Percentiles rank a stretch among this genome's conserved stretches.
These are phyloP conservation scores for Sinapis alba DNA, from an alignment of 441 rosid genomes.

Conservation along the genomic window DNA sequence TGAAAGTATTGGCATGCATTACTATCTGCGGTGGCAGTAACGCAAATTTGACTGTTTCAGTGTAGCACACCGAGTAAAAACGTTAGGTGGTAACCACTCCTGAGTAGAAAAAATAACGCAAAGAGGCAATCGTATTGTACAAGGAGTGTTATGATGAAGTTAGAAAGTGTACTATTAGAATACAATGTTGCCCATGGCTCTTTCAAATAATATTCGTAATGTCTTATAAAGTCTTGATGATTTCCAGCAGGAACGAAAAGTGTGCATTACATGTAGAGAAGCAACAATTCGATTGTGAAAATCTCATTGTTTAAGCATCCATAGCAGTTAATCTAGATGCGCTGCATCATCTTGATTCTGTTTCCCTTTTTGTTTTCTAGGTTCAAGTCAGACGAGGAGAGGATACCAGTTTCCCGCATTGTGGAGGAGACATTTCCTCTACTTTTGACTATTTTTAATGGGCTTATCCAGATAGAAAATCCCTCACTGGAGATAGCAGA, in stretches of 20 bases:
- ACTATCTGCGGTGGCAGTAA: conserved; percentile 8
- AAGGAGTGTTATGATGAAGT: background rate
- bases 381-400: conserved; percentile 99
- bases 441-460: conserved; percentile 75
- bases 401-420: conserved; percentile 80
- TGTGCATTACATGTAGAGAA: conserved; percentile 17
- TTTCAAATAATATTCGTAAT: background rate
- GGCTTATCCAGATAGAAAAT: conserved; percentile 81
- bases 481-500: conserved; percentile 93
- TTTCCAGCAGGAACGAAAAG: conserved; percentile 12
- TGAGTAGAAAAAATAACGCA: background rate
- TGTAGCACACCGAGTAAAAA: background rate
- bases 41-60: background rate
- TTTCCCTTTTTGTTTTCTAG: conserved; percentile 43
- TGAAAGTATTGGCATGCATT: conserved; percentile 16
- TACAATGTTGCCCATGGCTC: background rate
- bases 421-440: conserved; percentile 90
- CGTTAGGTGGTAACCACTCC: background rate
- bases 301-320: conserved; percentile 16
- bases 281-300: background rate
- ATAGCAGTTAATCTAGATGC: background rate
- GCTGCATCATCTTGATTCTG: conserved; percentile 1
- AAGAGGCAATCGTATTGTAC: background rate
- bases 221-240: conserved; percentile 7
- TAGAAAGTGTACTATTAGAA: background rate